A percentile compares a stretch with the other conserved stretches of the same genome.
phyloP scores from a whole-genome alignment of 148 eudicot species.

The Heliamphora exappendiculata region DNA sequence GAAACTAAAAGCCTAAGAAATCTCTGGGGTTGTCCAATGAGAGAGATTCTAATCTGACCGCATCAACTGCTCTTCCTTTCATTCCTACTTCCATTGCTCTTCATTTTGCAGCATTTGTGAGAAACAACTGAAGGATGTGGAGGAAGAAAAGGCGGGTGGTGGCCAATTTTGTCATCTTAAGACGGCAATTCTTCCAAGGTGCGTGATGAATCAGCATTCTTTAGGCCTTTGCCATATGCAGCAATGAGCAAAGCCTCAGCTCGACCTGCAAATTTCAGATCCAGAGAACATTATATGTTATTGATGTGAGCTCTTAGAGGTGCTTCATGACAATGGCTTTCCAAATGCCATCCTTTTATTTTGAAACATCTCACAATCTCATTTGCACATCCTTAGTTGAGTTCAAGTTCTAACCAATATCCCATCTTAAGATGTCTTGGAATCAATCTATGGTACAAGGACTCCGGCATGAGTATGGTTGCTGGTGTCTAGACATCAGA shows the following conservation, averaged over 20 bases:
- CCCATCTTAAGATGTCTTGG: not conserved
- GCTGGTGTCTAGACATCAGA: no score
- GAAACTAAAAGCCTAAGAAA: not conserved
- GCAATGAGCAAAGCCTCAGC: slow-evolving; percentile 85
- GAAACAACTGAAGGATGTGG: not conserved
- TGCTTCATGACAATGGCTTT: not conserved
- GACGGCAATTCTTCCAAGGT: slow-evolving; percentile 11
- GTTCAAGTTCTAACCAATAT: not conserved
- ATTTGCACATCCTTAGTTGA: no score
- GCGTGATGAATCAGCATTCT: slow-evolving; percentile 22
- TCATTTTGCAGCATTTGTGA: not conserved
- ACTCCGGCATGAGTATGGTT: no score
- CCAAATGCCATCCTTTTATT: not conserved
- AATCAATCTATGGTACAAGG: not conserved
- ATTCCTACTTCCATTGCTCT: not conserved
- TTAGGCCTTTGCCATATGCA: slow-evolving; percentile 70
- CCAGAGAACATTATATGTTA: not conserved
- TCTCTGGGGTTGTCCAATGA: not conserved
- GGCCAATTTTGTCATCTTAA: not conserved
- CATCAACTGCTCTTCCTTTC: not conserved
- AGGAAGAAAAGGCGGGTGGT: not conserved
- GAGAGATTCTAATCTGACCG: not conserved
- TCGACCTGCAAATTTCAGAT: slow-evolving; percentile 49
- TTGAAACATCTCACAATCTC: not conserved
- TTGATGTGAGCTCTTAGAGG: not conserved